phyloP scores from a whole-genome alignment of 192 early-diverging fungal genomes.

The Coemansia sp. region DNA sequence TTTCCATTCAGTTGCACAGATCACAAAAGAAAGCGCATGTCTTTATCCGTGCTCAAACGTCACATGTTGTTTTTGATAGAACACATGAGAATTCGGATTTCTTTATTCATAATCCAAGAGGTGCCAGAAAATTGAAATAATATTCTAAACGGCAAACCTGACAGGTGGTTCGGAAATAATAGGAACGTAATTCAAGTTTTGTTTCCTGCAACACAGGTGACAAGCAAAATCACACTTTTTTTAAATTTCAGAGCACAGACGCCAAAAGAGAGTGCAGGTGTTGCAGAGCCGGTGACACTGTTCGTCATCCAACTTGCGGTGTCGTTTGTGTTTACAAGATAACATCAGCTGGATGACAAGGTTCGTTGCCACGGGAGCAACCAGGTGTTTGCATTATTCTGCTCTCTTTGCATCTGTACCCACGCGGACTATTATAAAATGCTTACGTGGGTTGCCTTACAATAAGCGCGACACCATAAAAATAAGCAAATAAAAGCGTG shows the following conservation, averaged over 20 bases:
- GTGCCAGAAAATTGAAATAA: background rate
- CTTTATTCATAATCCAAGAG: background rate
- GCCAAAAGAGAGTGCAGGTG: background rate
- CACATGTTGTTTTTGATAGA: background rate
- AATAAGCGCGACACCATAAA: background rate
- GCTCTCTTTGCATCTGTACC: background rate
- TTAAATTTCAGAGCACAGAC: background rate
- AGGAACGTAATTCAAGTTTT: background rate
- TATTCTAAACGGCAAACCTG: background rate
- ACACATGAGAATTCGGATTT: conserved; percentile 7
- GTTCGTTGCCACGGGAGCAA: background rate
- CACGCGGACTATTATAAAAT: background rate
- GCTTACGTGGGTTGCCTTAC: background rate
- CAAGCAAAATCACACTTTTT: background rate
- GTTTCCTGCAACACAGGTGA: background rate
- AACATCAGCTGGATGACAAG: background rate
- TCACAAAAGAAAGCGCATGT: background rate
- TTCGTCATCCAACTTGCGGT: background rate
- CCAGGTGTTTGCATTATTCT: background rate
- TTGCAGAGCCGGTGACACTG: background rate
- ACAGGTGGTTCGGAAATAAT: background rate
- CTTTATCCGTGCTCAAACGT: background rate
- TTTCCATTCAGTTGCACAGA: background rate
- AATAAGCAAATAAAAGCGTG: background rate
- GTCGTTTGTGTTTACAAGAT: background rate